phyloP scores from a whole-genome alignment of 805 yeast genomes.

The Monosporozyma servazzii region DNA sequence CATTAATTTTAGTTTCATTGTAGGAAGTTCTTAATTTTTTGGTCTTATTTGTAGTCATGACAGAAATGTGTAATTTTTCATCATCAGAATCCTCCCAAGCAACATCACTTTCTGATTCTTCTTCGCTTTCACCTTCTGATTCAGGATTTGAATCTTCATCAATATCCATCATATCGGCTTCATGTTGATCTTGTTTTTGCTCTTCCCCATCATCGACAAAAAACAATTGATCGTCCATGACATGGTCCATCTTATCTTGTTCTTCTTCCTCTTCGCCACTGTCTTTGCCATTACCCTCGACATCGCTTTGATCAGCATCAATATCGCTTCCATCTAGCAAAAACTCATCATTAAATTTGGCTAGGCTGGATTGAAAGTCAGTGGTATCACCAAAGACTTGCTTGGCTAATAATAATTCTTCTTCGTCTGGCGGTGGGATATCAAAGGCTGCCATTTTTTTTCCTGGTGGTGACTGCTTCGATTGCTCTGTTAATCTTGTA shows the following conservation, averaged over 20 bases:
- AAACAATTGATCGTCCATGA: conserved; percentile 24
- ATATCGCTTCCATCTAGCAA: conserved; percentile 33
- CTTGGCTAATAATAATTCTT: conserved; percentile 70
- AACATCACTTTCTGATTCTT: conserved; percentile 32
- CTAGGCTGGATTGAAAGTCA: conserved; percentile 51
- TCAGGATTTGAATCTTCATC: conserved; percentile 20
- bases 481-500: neutral
- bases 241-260: conserved; percentile 26
- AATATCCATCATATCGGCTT: conserved; percentile 9
- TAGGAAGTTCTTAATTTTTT: conserved; percentile 62
- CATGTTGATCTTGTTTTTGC: conserved; percentile 4
- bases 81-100: conserved; percentile 94
- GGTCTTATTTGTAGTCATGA: conserved; percentile 48
- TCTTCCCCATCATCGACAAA: conserved; percentile 26
- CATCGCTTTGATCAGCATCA: conserved; percentile 8
- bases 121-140: conserved; percentile 25
- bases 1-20: conserved; percentile 44
- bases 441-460: conserved; percentile 2
- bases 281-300: neutral
- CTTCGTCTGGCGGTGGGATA: conserved; percentile 68
- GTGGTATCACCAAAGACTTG: conserved; percentile 78
- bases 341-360: conserved; percentile 41
- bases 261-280: conserved; percentile 21
- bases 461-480: neutral
- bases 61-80: conserved; percentile 55